These are phyloP conservation scores for Pseudohyphozyma bogoriensis DNA, from an alignment of 768 basidiomycete species.

Conservation along the genomic window DNA sequence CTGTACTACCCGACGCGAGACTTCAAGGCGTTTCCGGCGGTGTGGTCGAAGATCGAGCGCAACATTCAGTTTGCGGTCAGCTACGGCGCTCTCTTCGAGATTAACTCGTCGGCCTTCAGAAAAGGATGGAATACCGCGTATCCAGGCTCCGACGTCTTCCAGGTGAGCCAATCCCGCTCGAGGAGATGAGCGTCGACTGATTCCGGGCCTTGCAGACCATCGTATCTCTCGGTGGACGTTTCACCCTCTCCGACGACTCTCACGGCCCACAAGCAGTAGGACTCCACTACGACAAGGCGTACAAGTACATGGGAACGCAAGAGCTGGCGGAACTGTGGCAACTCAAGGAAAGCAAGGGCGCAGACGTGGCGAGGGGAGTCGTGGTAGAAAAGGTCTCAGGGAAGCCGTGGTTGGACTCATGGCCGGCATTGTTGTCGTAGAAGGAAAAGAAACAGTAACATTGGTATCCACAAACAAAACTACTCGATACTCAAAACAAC, in stretches of 20 bases:
- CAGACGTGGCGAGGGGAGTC: neutral
- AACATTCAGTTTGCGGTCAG: conserved; percentile 61
- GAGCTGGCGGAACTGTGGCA: conserved; percentile 42
- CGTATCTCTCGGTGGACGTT: conserved; percentile 54
- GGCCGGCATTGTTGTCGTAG: neutral
- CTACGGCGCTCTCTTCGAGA: conserved; percentile 87
- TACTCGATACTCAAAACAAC: too few species aligned
- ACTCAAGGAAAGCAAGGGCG: conserved; percentile 26
- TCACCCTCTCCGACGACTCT: conserved; percentile 89
- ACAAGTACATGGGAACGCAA: conserved; percentile 54
- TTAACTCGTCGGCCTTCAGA: conserved; percentile 82
- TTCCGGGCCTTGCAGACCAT: conserved; percentile 50
- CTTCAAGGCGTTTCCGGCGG: conserved; percentile 43
- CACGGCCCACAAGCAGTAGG: conserved; percentile 84
- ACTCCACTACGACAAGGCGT: conserved; percentile 62
- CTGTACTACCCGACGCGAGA: conserved; percentile 57
- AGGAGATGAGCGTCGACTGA: neutral
- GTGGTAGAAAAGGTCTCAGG: neutral
- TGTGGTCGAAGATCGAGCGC: conserved; percentile 57
- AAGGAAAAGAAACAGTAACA: too few species aligned
- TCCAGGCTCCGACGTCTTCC: conserved; percentile 65
- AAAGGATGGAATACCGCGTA: conserved; percentile 83
- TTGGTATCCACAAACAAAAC: too few species aligned
- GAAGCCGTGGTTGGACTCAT: conserved; percentile 2
- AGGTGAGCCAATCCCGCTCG: too few species aligned